Evolutionary conservation across 2,329 filamentous ascomycete genomes (phyloP), one percentile per base, ranked within the genome.

Genomic region (Cryphonectria radicalis): DNA sequence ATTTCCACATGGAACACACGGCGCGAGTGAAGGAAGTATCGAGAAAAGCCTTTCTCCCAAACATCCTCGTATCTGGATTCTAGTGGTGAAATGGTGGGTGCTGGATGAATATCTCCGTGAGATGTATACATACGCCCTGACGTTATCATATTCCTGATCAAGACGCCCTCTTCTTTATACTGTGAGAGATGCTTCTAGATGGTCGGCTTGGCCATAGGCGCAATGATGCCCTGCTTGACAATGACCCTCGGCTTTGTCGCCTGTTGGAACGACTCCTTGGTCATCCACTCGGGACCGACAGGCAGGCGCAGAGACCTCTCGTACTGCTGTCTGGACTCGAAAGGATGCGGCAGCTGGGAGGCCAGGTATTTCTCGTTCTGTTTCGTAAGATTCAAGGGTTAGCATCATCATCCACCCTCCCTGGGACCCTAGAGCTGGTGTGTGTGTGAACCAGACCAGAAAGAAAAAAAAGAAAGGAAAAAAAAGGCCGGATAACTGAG

Each of bases 231-330:
- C 83, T 95, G 93, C 85, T 97, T 98, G 80, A 97, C 85, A 80
- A 98, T 85, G 75, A 98, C 88, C 77, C 94, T 90, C 71, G 96
- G 96, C 87, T 95, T 97, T 72, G 93, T 97, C 73, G 89, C 89
- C 76, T 92, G 90, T 85, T 98, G 95, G 87, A 96, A 96, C 19
- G 92, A 94, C 84, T 94, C 90, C 88, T 97, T 98, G n/a, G 95
- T 98, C 76, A 91, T 90, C 95, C 95, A 99, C 82, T 99, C 95
- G 22, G 92, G 93, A 1, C 96, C 96, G 73, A 98, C 89, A 1
- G 96, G 96, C 75, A 98, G 83, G 60, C 95, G 87, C 71, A 98
- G 84, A 74, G 92, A 93, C 66, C 95, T 86, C 85, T 99, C 96
- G 82, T 98, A 98, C 84, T 98, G 94, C 78, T 92, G 88, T 76